These are phyloP conservation scores for Peniophora sp. DNA, from an alignment of 1,284 basidiomycete species.

Conservation along the genomic window DNA sequence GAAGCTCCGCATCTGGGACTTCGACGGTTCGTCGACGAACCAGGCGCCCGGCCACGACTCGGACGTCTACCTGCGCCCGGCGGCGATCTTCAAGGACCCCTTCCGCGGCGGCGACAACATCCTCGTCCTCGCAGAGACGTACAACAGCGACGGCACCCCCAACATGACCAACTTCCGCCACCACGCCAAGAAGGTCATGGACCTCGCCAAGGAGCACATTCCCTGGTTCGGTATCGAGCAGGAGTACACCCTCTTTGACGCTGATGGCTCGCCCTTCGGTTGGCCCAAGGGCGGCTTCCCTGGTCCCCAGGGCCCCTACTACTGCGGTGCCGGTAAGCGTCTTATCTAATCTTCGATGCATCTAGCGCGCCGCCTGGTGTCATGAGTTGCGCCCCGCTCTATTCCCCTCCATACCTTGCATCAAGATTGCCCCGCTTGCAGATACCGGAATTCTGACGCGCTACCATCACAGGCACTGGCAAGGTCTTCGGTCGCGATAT, in stretches of 20 bases:
- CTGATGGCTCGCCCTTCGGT: conserved; percentile 86
- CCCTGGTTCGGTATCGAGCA: conserved; percentile 99
- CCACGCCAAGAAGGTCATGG: conserved; percentile 89
- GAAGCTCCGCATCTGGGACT: conserved; percentile 95
- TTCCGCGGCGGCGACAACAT: conserved; percentile 99
- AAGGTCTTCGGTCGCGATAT: conserved; percentile 98
- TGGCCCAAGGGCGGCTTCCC: conserved; percentile 99
- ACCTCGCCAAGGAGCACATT: conserved; percentile 69
- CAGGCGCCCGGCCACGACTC: conserved; percentile 95
- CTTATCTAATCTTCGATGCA: conserved; percentile 6
- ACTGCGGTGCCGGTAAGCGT: conserved; percentile 93
- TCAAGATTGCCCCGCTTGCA: conserved; percentile 5
- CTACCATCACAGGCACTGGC: conserved; percentile 61
- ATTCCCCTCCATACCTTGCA: conserved; percentile 2
- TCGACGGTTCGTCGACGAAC: conserved; percentile 96
- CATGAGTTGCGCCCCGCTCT: conserved; percentile 5
- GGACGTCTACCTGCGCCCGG: conserved; percentile 96
- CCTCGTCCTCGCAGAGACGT: conserved; percentile 93
- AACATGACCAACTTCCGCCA: conserved; percentile 97
- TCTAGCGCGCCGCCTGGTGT: too few relatives aligned
- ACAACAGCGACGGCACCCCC: conserved; percentile 98
- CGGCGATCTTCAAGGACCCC: conserved; percentile 96
- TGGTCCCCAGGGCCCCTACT: conserved; percentile 98
- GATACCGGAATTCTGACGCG: not conserved
- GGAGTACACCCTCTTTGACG: conserved; percentile 97